Evolutionary conservation across 768 basidiomycete species (phyloP).

Genomic region (Calocera viscosa): DNA sequence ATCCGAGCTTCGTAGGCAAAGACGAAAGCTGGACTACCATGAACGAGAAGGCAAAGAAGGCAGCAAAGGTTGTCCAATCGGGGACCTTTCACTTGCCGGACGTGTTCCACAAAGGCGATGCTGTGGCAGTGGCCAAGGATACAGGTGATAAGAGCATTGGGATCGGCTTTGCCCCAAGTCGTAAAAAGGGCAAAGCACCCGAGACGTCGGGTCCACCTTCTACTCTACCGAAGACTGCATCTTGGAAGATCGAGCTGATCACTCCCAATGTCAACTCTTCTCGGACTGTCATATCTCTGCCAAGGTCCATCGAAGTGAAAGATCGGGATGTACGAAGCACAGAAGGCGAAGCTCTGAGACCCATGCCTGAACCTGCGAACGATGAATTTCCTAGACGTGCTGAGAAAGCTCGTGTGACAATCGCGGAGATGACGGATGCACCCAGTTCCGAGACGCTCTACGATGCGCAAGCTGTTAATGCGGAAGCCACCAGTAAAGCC

Average conservation of each 20-base stretch:
- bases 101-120: not conserved
- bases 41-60: not conserved
- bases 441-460: constrained; percentile 1
- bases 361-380: no score
- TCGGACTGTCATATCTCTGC: not conserved
- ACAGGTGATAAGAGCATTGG: not conserved
- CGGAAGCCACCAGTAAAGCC: not conserved
- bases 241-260: not conserved
- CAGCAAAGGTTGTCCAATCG: not conserved
- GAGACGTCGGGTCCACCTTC: not conserved
- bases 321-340: not conserved
- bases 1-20: not conserved
- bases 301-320: not conserved
- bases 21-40: not conserved
- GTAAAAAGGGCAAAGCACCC: not conserved
- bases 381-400: not conserved
- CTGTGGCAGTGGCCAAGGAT: not conserved
- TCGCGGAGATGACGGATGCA: not conserved
- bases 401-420: not conserved
- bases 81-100: not conserved
- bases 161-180: not conserved
- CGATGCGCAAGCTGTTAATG: not conserved
- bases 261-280: not conserved
- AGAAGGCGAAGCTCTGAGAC: no score
- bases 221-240: not conserved